Conservation (phyloP, 1,139 yeast species). For the Casaregolazyma lundiana region DNA sequence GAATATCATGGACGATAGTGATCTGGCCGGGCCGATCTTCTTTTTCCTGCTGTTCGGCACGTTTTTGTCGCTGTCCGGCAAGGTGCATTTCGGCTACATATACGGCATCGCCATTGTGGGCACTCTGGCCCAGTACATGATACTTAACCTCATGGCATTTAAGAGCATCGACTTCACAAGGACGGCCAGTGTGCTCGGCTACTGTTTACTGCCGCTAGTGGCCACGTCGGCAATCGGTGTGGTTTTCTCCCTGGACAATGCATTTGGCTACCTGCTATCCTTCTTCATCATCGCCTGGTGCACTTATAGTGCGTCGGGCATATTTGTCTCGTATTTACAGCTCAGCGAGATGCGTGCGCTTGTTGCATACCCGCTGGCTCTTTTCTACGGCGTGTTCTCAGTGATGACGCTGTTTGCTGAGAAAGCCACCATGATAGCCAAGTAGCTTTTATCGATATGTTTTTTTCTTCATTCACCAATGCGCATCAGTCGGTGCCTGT, state of each 20-base stretch:
- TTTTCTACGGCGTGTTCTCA: slow-evolving; percentile 92
- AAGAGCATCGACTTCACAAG: slow-evolving; percentile 58
- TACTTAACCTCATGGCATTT: slow-evolving; percentile 80
- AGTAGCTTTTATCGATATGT: not conserved
- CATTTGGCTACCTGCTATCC: slow-evolving; percentile 68
- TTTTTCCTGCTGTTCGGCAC: slow-evolving; percentile 90
- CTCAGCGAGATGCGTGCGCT: slow-evolving; percentile 81
- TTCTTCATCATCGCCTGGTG: slow-evolving; percentile 83
- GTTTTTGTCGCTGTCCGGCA: slow-evolving; percentile 76
- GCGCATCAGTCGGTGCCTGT: not conserved
- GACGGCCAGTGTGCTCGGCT: slow-evolving; percentile 90
- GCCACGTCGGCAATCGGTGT: slow-evolving; percentile 73
- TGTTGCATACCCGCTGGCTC: slow-evolving; percentile 88
- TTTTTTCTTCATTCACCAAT: slow-evolving; percentile 1
- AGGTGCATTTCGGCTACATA: slow-evolving; percentile 93
- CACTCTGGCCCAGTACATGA: slow-evolving; percentile 72
- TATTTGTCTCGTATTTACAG: slow-evolving; percentile 80
- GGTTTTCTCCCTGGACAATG: slow-evolving; percentile 62
- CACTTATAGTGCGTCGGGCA: slow-evolving; percentile 89
- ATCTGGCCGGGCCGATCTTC: slow-evolving; percentile 90
- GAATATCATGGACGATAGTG: slow-evolving; percentile 85
- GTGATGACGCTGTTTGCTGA: slow-evolving; percentile 91
- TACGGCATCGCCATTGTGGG: slow-evolving; percentile 96
- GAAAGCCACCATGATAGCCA: slow-evolving; percentile 20
- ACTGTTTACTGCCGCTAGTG: slow-evolving; percentile 87